Evolutionary conservation across 805 yeast genomes (phyloP), one percentile per base, ranked within the genome.

Genomic region (Lachancea lanzarotensis): DNA sequence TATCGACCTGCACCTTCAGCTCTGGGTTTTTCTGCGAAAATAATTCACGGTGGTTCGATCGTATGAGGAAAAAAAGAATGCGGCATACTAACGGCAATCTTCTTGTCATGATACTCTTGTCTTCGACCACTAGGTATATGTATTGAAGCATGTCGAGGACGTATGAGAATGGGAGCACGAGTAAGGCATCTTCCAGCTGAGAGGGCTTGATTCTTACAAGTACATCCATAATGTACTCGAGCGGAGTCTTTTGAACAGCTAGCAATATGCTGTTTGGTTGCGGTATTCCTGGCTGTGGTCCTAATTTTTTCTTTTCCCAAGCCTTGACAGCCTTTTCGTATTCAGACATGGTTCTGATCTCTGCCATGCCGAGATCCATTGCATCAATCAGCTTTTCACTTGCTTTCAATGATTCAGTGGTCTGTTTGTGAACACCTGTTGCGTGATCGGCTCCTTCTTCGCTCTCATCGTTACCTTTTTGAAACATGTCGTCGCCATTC

Each of bases 301-400:
- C 72, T 7, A 67, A 55, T 10, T 37, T 40, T 52, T 72, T 73
- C 38, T 70, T 72, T 41, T 74, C 45, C 74, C 74, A 70, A 35
- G 50, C 45, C 35, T 62, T 57, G 42, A 65, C 49, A n/a, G 70
- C 77, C 32, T 57, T 59, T 38, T 70, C 67, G 56, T 82, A 82
- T 34, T 72, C 75, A 44, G 73, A 76, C 13, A 61, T 52, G 11
- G 76, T 76, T 35, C 78, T 82, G 35, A 86, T 66, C 53, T 89
- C 96, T 41, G 76, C 79, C 15, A 69, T 67, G 0, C 95, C 95
- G 48, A 90, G 69, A 52, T 93, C 97, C 40, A 91, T 68, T 0
- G 97, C 96, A 62, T 91, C 98, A 77, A 87, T 82, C 39, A 91
- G 66, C 57, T 82, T 82, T 66, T 91, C 98, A 51, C 98, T 96